Evolutionary conservation across 257 asterid genomes (phyloP), one percentile per base, ranked within the genome.

Genomic region (Scutellaria galericulata): DNA sequence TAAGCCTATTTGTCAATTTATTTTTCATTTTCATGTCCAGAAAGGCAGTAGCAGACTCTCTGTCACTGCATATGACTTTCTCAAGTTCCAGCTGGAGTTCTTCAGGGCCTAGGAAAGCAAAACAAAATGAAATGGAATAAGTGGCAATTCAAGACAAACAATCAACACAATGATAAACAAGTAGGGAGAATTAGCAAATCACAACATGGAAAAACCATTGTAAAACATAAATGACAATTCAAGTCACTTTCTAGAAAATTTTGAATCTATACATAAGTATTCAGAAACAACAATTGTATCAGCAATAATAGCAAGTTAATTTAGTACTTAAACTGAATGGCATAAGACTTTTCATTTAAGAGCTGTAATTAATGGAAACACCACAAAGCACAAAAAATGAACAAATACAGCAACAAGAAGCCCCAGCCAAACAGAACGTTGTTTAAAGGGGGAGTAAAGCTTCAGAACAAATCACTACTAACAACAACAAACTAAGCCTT

Each of bases 11-110:
- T 20, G 87, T 92, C 81, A 95, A 78, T 73, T 86, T 88, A 82
- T 90, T 95, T 87, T 92, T 95, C 99, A 95, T 95, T 81, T 86
- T 88, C 95, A 91, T 87, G 81, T 95, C 99, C 86, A 95, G 83
- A 55, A 80, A 67, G 72, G 97, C 96, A 41, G 95, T 83, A 64
- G 95, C 89, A 77, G 92, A 79, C 70, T 95, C 98, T 83, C 92
- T 79, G 70, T 92, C 90, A 59, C 85, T 76, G 80, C 82, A 70
- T 59, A 92, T 77, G 48, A 73, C 93, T 85, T 91, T 94, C 85
- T 94, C 93, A 79, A 87, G 81, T 86, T 94, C 99, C 83, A 87
- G 72, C 80, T 91, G 99, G 83, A 94, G 93, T 79, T 94, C 97
- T 72, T 76, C 84, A 35, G 90, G 96, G 61, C 94, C 99, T 93